Conservation (phyloP, 2,329 filamentous ascomycete species). For the Colletotrichum brevisporum region DNA sequence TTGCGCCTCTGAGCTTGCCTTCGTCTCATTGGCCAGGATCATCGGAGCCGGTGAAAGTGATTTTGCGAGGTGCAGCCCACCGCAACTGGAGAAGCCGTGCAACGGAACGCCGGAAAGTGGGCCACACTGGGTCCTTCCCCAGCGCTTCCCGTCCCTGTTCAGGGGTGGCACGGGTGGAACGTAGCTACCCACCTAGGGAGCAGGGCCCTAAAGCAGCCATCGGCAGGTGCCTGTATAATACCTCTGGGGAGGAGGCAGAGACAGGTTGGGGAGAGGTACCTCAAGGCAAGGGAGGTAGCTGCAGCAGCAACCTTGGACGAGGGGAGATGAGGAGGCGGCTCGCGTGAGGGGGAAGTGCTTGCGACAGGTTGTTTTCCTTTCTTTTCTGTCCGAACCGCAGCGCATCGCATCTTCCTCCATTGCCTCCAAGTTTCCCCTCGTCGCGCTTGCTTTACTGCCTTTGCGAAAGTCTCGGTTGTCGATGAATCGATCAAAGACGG, state of each 20-base stretch:
- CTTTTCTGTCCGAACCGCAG: background rate
- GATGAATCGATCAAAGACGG: conserved; percentile 14
- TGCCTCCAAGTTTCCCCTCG: background rate
- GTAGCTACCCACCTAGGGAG: conserved; percentile 8
- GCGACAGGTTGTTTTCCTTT: conserved; percentile 5
- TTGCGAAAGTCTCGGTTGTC: background rate
- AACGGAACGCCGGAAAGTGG: conserved; percentile 38
- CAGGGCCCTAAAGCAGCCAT: conserved; percentile 32
- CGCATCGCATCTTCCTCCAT: background rate
- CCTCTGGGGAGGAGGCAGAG: conserved; percentile 9
- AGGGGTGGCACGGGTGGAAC: conserved; percentile 35
- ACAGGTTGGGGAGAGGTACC: conserved; percentile 18
- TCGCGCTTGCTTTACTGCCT: background rate
- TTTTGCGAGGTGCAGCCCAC: conserved; percentile 30
- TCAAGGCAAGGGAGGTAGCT: background rate
- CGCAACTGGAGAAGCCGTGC: conserved; percentile 2
- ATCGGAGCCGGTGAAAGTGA: conserved; percentile 8
- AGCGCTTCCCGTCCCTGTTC: conserved; percentile 32
- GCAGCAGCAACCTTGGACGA: background rate
- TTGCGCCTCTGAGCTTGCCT: background rate
- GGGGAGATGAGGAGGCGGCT: conserved; percentile 10
- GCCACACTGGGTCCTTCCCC: conserved; percentile 37
- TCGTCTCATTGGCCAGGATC: background rate
- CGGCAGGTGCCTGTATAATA: conserved; percentile 31
- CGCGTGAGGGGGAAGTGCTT: conserved; percentile 15